Percentiles rank a stretch among this genome's conserved stretches.
Conservation (phyloP, 441 rosid species). For the Pelargonium myrrhifolium region DNA sequence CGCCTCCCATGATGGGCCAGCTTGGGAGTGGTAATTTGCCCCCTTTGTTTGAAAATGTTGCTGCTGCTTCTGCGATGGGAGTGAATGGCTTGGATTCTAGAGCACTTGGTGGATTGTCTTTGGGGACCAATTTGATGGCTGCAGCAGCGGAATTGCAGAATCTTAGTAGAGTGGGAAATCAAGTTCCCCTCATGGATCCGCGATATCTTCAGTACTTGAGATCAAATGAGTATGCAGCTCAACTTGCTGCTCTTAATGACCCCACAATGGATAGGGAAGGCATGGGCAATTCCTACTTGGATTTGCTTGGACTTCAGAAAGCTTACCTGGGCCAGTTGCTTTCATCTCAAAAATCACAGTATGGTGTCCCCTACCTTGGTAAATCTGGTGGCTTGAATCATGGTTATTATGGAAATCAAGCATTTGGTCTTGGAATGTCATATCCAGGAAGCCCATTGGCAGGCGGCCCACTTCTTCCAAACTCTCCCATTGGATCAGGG, state of each 20-base stretch:
- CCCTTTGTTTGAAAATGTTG: conserved; percentile 43
- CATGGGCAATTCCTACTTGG: conserved; percentile 43
- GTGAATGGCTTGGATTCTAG: conserved; percentile 59
- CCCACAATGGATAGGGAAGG: conserved; percentile 37
- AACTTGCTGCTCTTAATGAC: conserved; percentile 41
- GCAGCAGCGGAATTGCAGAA: conserved; percentile 40
- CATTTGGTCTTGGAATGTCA: conserved; percentile 45
- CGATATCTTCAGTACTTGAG: conserved; percentile 43
- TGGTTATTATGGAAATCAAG: conserved; percentile 44
- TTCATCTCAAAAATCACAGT: conserved; percentile 47
- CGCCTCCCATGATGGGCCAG: conserved; percentile 43
- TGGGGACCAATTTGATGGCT: conserved; percentile 41
- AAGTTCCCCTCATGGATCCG: conserved; percentile 41
- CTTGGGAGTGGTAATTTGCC: conserved; percentile 44
- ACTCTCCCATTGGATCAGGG: conserved; percentile 45
- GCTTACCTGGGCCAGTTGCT: conserved; percentile 46
- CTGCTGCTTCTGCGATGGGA: conserved; percentile 55
- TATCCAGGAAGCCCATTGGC: conserved; percentile 51
- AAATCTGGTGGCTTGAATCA: conserved; percentile 40
- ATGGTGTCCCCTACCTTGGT: conserved; percentile 35
- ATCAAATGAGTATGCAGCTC: conserved; percentile 44
- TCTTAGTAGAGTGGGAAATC: conserved; percentile 39
- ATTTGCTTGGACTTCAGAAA: conserved; percentile 46
- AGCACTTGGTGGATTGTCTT: conserved; percentile 39
- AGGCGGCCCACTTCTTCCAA: conserved; percentile 43